Percentiles rank a stretch among this genome's conserved stretches.
These are phyloP conservation scores for Rhodosporidiobolus sp. DNA, from an alignment of 768 basidiomycete species.

Conservation along the genomic window DNA sequence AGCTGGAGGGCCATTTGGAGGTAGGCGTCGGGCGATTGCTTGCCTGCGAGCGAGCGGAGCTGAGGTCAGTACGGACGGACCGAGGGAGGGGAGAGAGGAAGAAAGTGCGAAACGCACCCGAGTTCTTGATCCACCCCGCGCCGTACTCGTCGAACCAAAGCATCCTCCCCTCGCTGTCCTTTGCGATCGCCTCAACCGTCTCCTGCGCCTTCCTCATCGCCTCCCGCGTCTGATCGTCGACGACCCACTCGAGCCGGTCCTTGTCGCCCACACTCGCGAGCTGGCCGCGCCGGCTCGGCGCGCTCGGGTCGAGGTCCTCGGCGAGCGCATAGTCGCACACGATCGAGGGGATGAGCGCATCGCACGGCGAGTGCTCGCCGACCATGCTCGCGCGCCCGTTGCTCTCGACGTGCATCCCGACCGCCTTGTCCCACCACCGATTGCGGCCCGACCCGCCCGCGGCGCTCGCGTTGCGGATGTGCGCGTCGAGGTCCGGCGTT, in stretches of 20 bases:
- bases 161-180: slow-evolving; percentile 78
- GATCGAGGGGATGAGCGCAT: slow-evolving; percentile 84
- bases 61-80: neutral
- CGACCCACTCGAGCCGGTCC: slow-evolving; percentile 69
- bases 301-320: slow-evolving; percentile 58
- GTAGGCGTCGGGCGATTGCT: slow-evolving; percentile 71
- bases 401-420: slow-evolving; percentile 76
- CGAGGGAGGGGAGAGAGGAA: neutral
- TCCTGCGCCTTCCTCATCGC: slow-evolving; percentile 62
- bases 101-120: slow-evolving; percentile 62
- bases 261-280: slow-evolving; percentile 49
- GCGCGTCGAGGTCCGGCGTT: slow-evolving; percentile 60
- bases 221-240: slow-evolving; percentile 59
- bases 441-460: slow-evolving; percentile 64
- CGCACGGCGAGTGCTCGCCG: slow-evolving; percentile 87
- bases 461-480: slow-evolving; percentile 69
- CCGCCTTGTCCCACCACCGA: slow-evolving; percentile 85
- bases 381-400: slow-evolving; percentile 78
- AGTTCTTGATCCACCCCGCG: slow-evolving; percentile 75
- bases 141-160: slow-evolving; percentile 81
- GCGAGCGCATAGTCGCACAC: slow-evolving; percentile 77
- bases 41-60: slow-evolving; percentile 49
- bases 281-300: slow-evolving; percentile 32
- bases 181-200: slow-evolving; percentile 60
- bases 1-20: slow-evolving; percentile 89